phyloP scores from a whole-genome alignment of 495 filamentous ascomycete species.

The Penicillium pancosmium region DNA sequence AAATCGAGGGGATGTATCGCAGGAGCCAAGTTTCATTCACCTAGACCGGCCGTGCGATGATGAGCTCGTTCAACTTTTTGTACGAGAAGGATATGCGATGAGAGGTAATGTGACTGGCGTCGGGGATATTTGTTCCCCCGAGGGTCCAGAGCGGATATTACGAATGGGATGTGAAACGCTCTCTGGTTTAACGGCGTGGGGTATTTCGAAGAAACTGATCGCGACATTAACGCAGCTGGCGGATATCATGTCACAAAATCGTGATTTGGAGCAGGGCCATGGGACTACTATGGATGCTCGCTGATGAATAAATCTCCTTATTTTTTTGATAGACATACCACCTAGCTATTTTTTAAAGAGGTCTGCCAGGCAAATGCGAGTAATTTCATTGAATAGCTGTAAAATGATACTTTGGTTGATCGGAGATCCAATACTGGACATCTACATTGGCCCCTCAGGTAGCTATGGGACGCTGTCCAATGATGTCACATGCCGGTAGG shows the following conservation, averaged over 20 bases:
- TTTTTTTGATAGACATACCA: not conserved
- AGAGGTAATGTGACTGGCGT: slow-evolving; percentile 50
- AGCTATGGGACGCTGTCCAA: not conserved
- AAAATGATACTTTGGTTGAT: too few species aligned
- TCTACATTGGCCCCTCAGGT: not conserved
- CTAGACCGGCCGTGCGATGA: slow-evolving; percentile 57
- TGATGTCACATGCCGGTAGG: slow-evolving; percentile 18
- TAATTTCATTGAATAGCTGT: too few species aligned
- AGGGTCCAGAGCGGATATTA: slow-evolving; percentile 46
- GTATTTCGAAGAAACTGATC: slow-evolving; percentile 36
- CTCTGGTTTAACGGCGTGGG: slow-evolving; percentile 41
- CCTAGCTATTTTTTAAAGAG: not conserved
- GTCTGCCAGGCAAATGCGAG: not conserved
- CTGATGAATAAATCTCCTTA: slow-evolving; percentile 4
- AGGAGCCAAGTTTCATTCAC: slow-evolving; percentile 44
- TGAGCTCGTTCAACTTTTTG: slow-evolving; percentile 56
- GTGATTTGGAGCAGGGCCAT: slow-evolving; percentile 8
- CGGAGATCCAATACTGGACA: not conserved
- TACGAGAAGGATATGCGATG: slow-evolving; percentile 52
- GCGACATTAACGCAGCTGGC: slow-evolving; percentile 35
- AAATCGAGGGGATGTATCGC: slow-evolving; percentile 10
- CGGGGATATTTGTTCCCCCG: slow-evolving; percentile 48
- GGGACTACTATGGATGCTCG: slow-evolving; percentile 6
- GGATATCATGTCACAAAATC: slow-evolving; percentile 22
- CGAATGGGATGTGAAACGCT: slow-evolving; percentile 47